phyloP scores from a whole-genome alignment of 805 yeast genomes.

The Candida rishiriensis region DNA sequence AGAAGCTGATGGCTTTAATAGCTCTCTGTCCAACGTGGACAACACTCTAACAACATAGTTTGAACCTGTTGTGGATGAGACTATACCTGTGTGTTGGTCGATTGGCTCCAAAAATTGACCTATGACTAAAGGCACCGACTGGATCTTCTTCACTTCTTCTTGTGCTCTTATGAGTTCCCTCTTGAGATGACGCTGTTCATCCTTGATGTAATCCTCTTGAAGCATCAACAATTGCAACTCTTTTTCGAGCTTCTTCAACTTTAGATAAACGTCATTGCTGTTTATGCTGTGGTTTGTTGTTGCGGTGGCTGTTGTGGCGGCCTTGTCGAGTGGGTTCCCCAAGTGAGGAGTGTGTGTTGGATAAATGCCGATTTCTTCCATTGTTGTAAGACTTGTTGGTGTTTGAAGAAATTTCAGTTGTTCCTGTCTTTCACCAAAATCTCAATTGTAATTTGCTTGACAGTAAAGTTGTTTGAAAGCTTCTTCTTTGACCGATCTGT shows the following conservation, averaged over 20 bases:
- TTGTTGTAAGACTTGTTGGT: conserved; percentile 14
- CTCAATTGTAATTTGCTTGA: too few relatives aligned
- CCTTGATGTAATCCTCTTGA: conserved; percentile 96
- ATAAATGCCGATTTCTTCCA: conserved; percentile 63
- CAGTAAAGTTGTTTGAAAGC: too few relatives aligned
- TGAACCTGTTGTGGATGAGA: conserved; percentile 95
- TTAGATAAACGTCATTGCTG: conserved; percentile 68
- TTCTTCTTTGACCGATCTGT: too few relatives aligned
- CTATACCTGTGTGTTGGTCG: conserved; percentile 94
- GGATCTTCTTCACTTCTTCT: conserved; percentile 96
- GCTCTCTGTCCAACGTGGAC: conserved; percentile 91
- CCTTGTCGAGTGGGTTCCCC: conserved; percentile 21
- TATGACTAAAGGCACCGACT: conserved; percentile 94
- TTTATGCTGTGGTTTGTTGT: conserved; percentile 21
- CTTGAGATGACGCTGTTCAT: conserved; percentile 94
- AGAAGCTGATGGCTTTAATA: conserved; percentile 89
- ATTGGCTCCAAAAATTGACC: conserved; percentile 98
- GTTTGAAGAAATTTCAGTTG: neutral
- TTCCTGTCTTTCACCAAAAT: too few relatives aligned
- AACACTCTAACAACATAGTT: conserved; percentile 93
- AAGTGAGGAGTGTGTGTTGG: conserved; percentile 26
- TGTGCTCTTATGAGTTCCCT: conserved; percentile 95
- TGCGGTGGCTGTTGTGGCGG: conserved; percentile 22
- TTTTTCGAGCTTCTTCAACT: conserved; percentile 82
- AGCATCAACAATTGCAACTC: conserved; percentile 78